Percentiles rank a stretch among this genome's conserved stretches.
Evolutionary conservation across 768 basidiomycete species (phyloP).

Genomic region (Candolleomyces eurysporus): DNA sequence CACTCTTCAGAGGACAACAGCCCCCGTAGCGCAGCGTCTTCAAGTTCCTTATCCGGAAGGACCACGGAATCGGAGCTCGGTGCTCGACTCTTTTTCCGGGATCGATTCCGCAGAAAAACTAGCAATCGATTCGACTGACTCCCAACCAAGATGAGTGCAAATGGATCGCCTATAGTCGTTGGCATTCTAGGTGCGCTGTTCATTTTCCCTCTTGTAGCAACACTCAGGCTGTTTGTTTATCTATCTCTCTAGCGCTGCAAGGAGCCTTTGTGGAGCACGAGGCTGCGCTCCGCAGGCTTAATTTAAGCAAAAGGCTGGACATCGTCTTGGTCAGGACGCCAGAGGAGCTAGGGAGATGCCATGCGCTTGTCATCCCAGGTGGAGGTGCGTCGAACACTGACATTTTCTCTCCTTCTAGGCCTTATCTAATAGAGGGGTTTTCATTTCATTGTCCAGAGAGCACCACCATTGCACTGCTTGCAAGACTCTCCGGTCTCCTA

Average conservation of each 20-base stretch:
- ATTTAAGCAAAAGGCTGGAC: slow-evolving; percentile 41
- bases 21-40: background rate
- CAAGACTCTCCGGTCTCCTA: slow-evolving; percentile 69
- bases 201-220: background rate
- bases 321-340: slow-evolving; percentile 66
- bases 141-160: background rate
- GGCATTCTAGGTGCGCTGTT: slow-evolving; percentile 50
- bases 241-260: slow-evolving; percentile 64
- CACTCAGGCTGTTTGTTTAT: slow-evolving; percentile 10
- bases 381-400: slow-evolving; percentile 53
- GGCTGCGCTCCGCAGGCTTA: slow-evolving; percentile 58
- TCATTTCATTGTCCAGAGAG: slow-evolving; percentile 54
- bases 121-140: background rate
- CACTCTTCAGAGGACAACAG: background rate
- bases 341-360: slow-evolving; percentile 72
- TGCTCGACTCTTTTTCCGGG: background rate
- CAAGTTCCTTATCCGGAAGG: background rate
- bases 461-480: slow-evolving; percentile 85
- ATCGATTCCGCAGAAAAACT: background rate
- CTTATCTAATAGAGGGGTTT: background rate
- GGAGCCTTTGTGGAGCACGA: slow-evolving; percentile 93
- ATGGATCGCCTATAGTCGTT: slow-evolving; percentile 21
- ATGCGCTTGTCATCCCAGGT: slow-evolving; percentile 90
- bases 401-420: background rate
- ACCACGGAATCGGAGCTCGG: background rate